Evolutionary conservation across 1,284 basidiomycete species (phyloP).

Genomic region (Inonotus hispidus): DNA sequence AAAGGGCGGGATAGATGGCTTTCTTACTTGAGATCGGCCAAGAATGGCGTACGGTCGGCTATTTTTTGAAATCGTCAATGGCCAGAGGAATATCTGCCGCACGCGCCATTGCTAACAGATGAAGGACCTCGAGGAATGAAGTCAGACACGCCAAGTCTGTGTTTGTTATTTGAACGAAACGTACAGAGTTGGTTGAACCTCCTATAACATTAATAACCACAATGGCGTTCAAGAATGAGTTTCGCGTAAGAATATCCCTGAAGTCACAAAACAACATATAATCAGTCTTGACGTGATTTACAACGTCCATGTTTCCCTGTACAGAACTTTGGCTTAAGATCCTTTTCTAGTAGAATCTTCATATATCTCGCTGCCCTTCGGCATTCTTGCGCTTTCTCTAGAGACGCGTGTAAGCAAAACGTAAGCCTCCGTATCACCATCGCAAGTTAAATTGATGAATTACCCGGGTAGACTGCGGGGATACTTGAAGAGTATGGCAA

Average conservation of each 20-base stretch:
- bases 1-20: neutral
- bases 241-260: conserved; percentile 86
- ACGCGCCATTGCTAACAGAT: conserved; percentile 91
- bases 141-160: neutral
- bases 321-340: conserved; percentile 75
- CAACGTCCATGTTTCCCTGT: conserved; percentile 22
- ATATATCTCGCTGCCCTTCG: conserved; percentile 78
- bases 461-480: conserved; percentile 73
- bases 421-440: neutral
- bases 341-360: conserved; percentile 75
- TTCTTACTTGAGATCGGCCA: conserved; percentile 82
- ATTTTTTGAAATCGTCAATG: conserved; percentile 93
- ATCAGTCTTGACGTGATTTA: neutral
- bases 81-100: conserved; percentile 83
- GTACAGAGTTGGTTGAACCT: conserved; percentile 88
- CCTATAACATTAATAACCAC: conserved; percentile 80
- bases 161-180: conserved; percentile 20
- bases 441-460: neutral
- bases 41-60: conserved; percentile 86
- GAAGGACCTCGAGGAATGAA: conserved; percentile 60
- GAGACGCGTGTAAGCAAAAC: neutral
- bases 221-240: conserved; percentile 91
- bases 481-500: conserved; percentile 85
- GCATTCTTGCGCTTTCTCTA: conserved; percentile 84
- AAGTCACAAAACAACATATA: neutral